These are phyloP conservation scores for Tricholoma bakamatsutake DNA, from an alignment of 768 basidiomycete genomes.

Conservation along the genomic window DNA sequence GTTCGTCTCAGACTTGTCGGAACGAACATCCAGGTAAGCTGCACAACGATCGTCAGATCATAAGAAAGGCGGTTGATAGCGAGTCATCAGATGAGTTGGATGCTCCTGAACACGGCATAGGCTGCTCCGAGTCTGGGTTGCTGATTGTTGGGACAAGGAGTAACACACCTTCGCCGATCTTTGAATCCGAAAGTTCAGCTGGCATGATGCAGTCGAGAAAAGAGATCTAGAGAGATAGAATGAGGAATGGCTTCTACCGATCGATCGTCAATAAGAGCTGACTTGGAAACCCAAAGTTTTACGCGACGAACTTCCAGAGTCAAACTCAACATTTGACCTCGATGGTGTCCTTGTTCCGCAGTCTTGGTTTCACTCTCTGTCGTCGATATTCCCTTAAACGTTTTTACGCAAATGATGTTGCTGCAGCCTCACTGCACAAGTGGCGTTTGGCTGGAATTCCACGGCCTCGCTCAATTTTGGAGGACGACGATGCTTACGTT, in stretches of 20 bases:
- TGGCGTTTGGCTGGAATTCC: slow-evolving; percentile 36
- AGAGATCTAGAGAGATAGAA: slow-evolving; percentile 1
- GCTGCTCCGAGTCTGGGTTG: neutral
- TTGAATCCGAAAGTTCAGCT: slow-evolving; percentile 71
- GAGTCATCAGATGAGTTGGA: slow-evolving; percentile 7
- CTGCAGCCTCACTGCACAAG: slow-evolving; percentile 20
- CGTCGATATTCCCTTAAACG: slow-evolving; percentile 14
- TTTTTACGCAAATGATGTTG: slow-evolving; percentile 16
- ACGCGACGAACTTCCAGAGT: slow-evolving; percentile 4
- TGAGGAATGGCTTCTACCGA: slow-evolving; percentile 17
- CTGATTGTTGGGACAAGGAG: neutral
- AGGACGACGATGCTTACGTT: slow-evolving; percentile 38
- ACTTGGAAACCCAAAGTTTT: slow-evolving; percentile 1
- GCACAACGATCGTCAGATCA: slow-evolving; percentile 22
- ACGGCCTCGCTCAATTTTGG: slow-evolving; percentile 39
- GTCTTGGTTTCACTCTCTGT: slow-evolving; percentile 9
- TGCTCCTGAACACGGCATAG: neutral
- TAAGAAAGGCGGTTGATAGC: slow-evolving; percentile 3
- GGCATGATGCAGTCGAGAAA: slow-evolving; percentile 34
- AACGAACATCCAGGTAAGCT: slow-evolving; percentile 88
- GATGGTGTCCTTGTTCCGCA: slow-evolving; percentile 23
- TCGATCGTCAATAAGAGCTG: slow-evolving; percentile 6
- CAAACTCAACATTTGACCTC: neutral
- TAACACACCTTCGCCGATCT: slow-evolving; percentile 62
- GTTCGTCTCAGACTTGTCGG: slow-evolving; percentile 80